Conservation (phyloP, 2,329 filamentous ascomycete genomes). For the Aspergillus bombycis region DNA sequence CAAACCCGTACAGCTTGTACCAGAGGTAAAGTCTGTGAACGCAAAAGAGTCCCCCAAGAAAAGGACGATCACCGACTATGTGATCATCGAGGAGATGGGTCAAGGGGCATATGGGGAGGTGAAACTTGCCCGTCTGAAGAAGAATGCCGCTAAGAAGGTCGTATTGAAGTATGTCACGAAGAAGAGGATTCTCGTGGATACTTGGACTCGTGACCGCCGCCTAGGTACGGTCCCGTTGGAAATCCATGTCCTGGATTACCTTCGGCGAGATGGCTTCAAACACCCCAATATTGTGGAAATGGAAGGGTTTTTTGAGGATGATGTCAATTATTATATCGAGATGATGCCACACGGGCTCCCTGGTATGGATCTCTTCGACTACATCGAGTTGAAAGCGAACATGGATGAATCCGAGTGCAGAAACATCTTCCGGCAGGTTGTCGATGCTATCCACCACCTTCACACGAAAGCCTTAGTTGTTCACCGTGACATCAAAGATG, state of each 20-base stretch:
- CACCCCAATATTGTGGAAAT: slow-evolving; percentile 71
- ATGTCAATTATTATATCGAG: slow-evolving; percentile 93
- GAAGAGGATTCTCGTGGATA: slow-evolving; percentile 92
- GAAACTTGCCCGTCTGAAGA: slow-evolving; percentile 87
- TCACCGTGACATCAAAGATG: slow-evolving; percentile 97
- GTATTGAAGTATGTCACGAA: slow-evolving; percentile 99
- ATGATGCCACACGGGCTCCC: slow-evolving; percentile 92
- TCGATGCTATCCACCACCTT: slow-evolving; percentile 83
- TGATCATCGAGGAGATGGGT: slow-evolving; percentile 96
- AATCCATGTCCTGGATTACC: slow-evolving; percentile 94
- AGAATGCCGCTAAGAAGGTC: slow-evolving; percentile 74
- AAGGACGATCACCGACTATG: slow-evolving; percentile 86
- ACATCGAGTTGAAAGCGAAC: slow-evolving; percentile 92
- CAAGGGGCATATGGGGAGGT: slow-evolving; percentile 98
- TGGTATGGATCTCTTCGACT: slow-evolving; percentile 98
- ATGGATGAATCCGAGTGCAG: slow-evolving; percentile 95
- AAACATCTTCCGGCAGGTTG: slow-evolving; percentile 94
- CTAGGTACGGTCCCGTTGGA: slow-evolving; percentile 94
- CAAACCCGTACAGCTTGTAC: slow-evolving; percentile 42
- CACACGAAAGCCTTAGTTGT: slow-evolving; percentile 90
- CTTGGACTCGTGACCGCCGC: slow-evolving; percentile 92
- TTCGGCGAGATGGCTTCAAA: slow-evolving; percentile 70
- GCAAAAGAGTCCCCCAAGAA: slow-evolving; percentile 56
- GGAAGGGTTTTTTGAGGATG: slow-evolving; percentile 68
- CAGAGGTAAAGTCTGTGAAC: slow-evolving; percentile 29